Percentiles rank a stretch among this genome's conserved stretches.
Conservation (phyloP, 805 yeast genomes). For the Naumovozyma baii region DNA sequence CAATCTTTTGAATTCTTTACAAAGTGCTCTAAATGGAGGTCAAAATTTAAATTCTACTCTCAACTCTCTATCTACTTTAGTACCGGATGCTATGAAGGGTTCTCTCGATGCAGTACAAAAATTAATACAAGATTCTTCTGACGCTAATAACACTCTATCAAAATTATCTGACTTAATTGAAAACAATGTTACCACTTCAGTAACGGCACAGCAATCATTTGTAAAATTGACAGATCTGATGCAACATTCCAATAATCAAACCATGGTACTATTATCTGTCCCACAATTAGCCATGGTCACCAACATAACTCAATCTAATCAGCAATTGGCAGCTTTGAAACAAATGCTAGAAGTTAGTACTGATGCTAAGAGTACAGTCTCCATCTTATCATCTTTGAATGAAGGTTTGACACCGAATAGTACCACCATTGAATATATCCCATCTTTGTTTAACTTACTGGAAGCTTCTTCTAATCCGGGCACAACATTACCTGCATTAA, state of each 20-base stretch:
- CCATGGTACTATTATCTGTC: constrained; percentile 13
- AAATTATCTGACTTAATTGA: constrained; percentile 11
- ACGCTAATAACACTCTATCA: constrained; percentile 14
- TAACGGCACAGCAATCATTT: constrained; percentile 17
- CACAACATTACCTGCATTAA: constrained; percentile 16
- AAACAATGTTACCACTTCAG: constrained; percentile 16
- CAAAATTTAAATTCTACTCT: constrained; percentile 7
- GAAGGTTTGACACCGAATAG: constrained; percentile 11
- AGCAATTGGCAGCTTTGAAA: constrained; percentile 17
- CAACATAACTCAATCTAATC: constrained; percentile 15
- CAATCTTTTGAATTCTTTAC: constrained; percentile 12
- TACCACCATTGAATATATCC: constrained; percentile 14
- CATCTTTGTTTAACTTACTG: constrained; percentile 17
- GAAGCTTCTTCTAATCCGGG: constrained; percentile 17
- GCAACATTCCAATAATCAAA: constrained; percentile 11
- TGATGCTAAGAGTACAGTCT: constrained; percentile 16
- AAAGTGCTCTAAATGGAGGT: constrained; percentile 1
- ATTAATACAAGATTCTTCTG: constrained; percentile 11
- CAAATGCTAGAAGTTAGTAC: constrained; percentile 15
- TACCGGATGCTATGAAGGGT: constrained; percentile 8
- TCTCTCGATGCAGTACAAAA: constrained; percentile 16
- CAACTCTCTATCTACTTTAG: constrained; percentile 8
- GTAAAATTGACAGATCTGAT: constrained; percentile 14
- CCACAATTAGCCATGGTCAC: constrained; percentile 13
- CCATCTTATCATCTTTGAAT: constrained; percentile 7